Percentiles rank a stretch among this genome's conserved stretches.
These are phyloP conservation scores for Phytophthora lateralis DNA, from an alignment of 352 stramenopile species.

Conservation along the genomic window DNA sequence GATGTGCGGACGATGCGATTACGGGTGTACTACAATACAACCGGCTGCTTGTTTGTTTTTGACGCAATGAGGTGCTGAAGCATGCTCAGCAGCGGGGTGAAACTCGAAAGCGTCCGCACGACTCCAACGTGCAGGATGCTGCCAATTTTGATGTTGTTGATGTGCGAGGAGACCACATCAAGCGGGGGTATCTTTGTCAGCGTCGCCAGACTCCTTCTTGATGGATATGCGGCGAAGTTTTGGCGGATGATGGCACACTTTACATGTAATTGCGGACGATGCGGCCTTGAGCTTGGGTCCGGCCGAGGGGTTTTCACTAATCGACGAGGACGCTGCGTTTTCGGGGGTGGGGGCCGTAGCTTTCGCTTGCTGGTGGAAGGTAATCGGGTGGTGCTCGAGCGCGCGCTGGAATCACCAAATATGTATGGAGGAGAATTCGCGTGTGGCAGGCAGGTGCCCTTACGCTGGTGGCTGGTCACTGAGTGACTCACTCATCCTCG, in stretches of 20 bases:
- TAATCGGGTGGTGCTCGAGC: background rate
- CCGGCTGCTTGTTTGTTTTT: slow-evolving; percentile 31
- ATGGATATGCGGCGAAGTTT: slow-evolving; percentile 59
- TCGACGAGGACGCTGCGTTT: background rate
- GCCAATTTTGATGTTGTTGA: slow-evolving; percentile 55
- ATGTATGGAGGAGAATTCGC: no score
- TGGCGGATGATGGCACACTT: slow-evolving; percentile 50
- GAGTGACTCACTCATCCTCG: no score
- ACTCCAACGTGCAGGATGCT: slow-evolving; percentile 54
- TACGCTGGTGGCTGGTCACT: no score
- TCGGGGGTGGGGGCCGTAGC: slow-evolving; percentile 2
- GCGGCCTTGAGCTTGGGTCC: slow-evolving; percentile 26
- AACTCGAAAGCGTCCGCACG: slow-evolving; percentile 56
- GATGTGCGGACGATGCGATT: slow-evolving; percentile 40
- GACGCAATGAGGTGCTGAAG: slow-evolving; percentile 43
- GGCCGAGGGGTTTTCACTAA: background rate
- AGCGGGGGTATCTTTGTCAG: slow-evolving; percentile 30
- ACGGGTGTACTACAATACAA: slow-evolving; percentile 52
- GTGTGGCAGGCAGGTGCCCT: no score
- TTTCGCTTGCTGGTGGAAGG: background rate
- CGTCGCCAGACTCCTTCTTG: slow-evolving; percentile 52
- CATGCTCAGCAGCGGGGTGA: slow-evolving; percentile 63
- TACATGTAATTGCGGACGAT: slow-evolving; percentile 70
- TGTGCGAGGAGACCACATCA: slow-evolving; percentile 56
- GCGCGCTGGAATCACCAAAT: no score